Base-by-base conservation (phyloP, 805 yeast species). In the Hanseniaspora guilliermondii region DNA sequence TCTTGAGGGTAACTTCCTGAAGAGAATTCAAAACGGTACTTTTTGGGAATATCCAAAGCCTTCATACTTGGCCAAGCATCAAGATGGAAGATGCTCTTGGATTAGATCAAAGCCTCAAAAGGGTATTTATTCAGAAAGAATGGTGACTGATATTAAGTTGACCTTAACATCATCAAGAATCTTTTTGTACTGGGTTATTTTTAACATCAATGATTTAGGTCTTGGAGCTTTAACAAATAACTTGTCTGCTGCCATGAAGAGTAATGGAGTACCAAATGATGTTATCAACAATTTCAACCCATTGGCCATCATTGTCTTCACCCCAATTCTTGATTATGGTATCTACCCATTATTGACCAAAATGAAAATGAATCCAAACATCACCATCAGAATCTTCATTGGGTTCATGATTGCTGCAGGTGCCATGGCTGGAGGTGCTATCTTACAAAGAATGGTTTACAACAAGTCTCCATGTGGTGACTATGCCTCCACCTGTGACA, bases 351-450 rank as follows among this genome's bases (percentile, higher is more conserved):
- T 65, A 39, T 66, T 79, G 58, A 73, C 79, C 65, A 70, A 61
- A 59, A 65, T 77, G 65, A 73, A 76, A 21, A 77, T 84, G 70
- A 78, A 73, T 64, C 88, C 93, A 40, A 48, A 48, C 17, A 21
- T 48, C 38, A 78, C 84, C 61, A 76, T 87, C 56, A 79, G 85
- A 65, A 85, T 85, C 58, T 73, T 76, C 65, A 73, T 71, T 60
- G 93, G 94, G 16, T 85, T 84, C 72, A 67, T 80, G 66, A 73
- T 81, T 57, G 86, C 79, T 50, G 62, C 84, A 9, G 65, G 73
- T 42, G 74, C 89, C 47, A 83, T 83, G 88, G 75, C 77, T 32
- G 83, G 82, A 65, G 86, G 88, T 47, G 86, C 87, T 22, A 82
- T 84, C 48, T 74, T 83, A 61, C 94, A 85, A 70, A 76, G 80